Conservation (phyloP, 108 stramenopile species). For the Cylindrotheca fusiformis region DNA sequence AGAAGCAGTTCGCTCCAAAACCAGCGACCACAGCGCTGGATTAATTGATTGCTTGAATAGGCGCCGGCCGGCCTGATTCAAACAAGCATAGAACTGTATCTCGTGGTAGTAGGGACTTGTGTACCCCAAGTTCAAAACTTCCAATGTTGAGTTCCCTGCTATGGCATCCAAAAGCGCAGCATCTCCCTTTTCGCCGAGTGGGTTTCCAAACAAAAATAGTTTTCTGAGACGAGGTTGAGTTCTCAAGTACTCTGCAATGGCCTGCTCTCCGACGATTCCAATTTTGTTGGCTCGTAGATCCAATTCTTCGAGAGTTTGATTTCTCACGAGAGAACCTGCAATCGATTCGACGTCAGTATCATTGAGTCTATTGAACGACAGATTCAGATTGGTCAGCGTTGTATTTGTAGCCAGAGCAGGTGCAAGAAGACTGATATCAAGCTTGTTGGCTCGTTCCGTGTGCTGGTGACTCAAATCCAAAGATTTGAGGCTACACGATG, state of each 20-base stretch:
- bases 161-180: constrained; percentile 3
- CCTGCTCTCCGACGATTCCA: constrained; percentile 3
- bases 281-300: constrained; percentile 24
- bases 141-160: not conserved
- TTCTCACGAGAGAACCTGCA: not conserved
- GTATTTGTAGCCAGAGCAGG: not conserved
- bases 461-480: constrained; percentile 20
- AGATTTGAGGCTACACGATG: not conserved
- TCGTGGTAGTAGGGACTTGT: not conserved
- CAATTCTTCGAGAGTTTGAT: not conserved
- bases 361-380: constrained; percentile 18
- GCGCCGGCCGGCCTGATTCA: constrained; percentile 19
- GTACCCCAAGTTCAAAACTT: constrained; percentile 18
- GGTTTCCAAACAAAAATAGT: constrained; percentile 18
- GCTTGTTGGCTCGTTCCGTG: constrained; percentile 9
- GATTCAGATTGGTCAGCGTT: constrained; percentile 4
- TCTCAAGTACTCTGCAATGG: constrained; percentile 5
- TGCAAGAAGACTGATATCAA: not conserved
- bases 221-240: not conserved
- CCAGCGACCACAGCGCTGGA: constrained; percentile 11
- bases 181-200: constrained; percentile 6
- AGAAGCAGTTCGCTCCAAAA: constrained; percentile 4
- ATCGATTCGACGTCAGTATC: constrained; percentile 3
- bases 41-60: not conserved
- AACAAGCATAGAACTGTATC: constrained; percentile 13